Evolutionary conservation across 2,329 filamentous ascomycete genomes (phyloP).

Genomic region (Ascochyta koolunga): DNA sequence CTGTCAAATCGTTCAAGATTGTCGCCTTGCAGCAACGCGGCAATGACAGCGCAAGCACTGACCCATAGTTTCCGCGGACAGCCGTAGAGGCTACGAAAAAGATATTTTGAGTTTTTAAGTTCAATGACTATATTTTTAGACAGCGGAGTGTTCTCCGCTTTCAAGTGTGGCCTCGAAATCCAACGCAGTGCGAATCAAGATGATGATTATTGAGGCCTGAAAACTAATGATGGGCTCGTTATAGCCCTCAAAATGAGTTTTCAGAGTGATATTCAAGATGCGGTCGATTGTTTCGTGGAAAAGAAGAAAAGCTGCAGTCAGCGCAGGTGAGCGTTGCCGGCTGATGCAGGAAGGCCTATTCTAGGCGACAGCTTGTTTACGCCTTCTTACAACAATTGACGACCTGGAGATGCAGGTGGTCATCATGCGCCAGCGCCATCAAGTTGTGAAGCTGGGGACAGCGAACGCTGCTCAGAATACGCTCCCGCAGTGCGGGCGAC

Average conservation of each 20-base stretch:
- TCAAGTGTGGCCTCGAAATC: not conserved
- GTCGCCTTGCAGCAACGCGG: slow-evolving; percentile 9
- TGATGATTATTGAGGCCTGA: not conserved
- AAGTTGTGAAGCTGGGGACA: slow-evolving; percentile 5
- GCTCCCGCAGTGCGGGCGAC: slow-evolving; percentile 1
- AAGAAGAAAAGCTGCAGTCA: not conserved
- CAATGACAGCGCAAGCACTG: slow-evolving; percentile 16
- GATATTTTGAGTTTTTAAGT: not conserved
- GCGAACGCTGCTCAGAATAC: not conserved
- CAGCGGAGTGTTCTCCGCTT: not conserved
- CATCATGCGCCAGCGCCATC: slow-evolving; percentile 18
- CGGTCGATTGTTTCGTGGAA: not conserved
- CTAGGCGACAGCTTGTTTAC: slow-evolving; percentile 27
- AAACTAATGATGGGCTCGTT: not conserved
- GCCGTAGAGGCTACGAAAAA: not conserved
- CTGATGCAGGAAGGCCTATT: slow-evolving; percentile 22
- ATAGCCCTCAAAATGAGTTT: not conserved
- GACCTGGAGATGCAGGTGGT: slow-evolving; percentile 17
- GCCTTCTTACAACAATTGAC: slow-evolving; percentile 27
- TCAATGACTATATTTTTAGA: not conserved
- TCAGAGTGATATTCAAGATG: not conserved
- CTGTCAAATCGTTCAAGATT: slow-evolving; percentile 17
- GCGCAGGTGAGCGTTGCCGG: not conserved
- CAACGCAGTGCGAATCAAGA: not conserved
- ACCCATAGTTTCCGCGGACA: not conserved